phyloP scores from a whole-genome alignment of 2,329 filamentous ascomycete genomes.

The Thelonectria rubi region DNA sequence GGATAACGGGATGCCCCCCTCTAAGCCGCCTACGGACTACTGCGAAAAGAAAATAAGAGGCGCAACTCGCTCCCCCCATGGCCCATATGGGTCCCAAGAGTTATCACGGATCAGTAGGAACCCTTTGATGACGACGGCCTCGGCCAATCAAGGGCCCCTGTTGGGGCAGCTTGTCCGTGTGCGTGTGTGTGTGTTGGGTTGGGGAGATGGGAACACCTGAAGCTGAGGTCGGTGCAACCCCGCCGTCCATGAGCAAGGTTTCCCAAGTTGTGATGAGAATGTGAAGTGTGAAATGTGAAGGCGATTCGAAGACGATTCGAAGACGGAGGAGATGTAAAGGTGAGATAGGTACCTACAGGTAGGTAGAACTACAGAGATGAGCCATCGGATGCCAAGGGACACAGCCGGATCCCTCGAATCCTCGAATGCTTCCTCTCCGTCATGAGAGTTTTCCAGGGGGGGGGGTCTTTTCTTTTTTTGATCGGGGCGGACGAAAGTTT shows the following conservation, averaged over 20 bases:
- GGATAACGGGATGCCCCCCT: slow-evolving; percentile 5
- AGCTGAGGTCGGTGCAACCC: slow-evolving; percentile 44
- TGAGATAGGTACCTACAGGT: no score
- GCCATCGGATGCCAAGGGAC: slow-evolving; percentile 42
- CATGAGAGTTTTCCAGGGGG: slow-evolving; percentile 5
- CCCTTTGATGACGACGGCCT: neutral
- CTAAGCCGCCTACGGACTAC: neutral
- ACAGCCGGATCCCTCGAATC: slow-evolving; percentile 8
- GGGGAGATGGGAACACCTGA: slow-evolving; percentile 35
- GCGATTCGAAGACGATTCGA: neutral
- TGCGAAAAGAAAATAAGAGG: slow-evolving; percentile 1
- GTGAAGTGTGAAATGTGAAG: neutral
- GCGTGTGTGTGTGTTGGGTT: neutral
- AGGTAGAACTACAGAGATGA: slow-evolving; percentile 5
- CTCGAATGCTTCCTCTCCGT: neutral
- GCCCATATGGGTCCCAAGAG: no score
- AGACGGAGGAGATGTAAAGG: neutral
- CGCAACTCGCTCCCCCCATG: no score
- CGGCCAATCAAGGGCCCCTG: slow-evolving; percentile 19
- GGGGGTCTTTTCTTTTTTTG: neutral
- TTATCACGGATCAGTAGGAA: slow-evolving; percentile 22
- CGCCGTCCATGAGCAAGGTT: slow-evolving; percentile 25
- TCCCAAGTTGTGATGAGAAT: no score
- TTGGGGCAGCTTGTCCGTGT: neutral
- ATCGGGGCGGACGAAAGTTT: slow-evolving; percentile 32